Percentiles rank a stretch among this genome's conserved stretches.
Conservation (phyloP, 352 stramenopile genomes). For the Globisporangium radiosum region DNA sequence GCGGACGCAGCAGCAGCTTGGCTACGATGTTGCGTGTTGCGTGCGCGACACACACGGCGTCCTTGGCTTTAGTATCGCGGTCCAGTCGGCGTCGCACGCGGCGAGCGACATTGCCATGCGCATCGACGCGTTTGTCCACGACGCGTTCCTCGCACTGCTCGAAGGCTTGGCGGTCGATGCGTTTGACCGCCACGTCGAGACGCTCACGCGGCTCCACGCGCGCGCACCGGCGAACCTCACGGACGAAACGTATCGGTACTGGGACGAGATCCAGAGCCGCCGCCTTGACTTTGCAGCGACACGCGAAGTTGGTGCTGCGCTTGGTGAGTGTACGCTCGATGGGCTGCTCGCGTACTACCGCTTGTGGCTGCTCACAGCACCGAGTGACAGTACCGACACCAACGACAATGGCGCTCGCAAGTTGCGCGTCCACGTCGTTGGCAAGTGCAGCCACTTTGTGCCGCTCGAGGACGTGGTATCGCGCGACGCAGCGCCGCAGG, state of each 20-base stretch:
- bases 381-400: background rate
- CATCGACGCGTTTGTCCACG: conserved; percentile 58
- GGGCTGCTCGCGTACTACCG: conserved; percentile 41
- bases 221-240: conserved; percentile 40
- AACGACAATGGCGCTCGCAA: conserved; percentile 24
- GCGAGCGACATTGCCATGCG: conserved; percentile 45
- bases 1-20: conserved; percentile 76
- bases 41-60: conserved; percentile 72
- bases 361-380: conserved; percentile 34
- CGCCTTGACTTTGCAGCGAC: conserved; percentile 64
- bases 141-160: conserved; percentile 31
- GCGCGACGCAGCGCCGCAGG: conserved; percentile 34
- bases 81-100: conserved; percentile 65
- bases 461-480: conserved; percentile 53
- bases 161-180: conserved; percentile 15
- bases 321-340: conserved; percentile 33
- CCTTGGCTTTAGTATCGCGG: conserved; percentile 56
- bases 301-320: conserved; percentile 26
- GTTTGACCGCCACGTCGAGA: conserved; percentile 46
- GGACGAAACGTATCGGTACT: conserved; percentile 61
- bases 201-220: conserved; percentile 34
- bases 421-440: conserved; percentile 70
- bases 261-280: conserved; percentile 62
- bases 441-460: conserved; percentile 49
- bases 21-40: conserved; percentile 75